phyloP scores from a whole-genome alignment of 345 rosid genomes.

The Erodium maritimum region DNA sequence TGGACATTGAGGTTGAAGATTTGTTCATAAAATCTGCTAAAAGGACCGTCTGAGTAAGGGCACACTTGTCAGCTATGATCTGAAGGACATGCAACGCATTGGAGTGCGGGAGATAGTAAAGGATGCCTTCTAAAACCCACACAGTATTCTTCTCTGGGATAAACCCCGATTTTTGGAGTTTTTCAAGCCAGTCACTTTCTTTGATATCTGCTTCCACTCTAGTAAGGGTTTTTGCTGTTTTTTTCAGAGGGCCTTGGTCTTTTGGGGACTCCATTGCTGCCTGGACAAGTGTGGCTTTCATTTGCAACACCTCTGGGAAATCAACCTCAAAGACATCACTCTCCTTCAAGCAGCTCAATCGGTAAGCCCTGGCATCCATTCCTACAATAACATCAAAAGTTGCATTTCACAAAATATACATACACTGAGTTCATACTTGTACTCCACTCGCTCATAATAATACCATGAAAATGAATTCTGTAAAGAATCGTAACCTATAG shows the following conservation, averaged over 20 bases:
- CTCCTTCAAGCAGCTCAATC: slow-evolving; percentile 57
- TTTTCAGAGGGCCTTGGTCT: slow-evolving; percentile 22
- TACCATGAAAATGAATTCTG: background rate
- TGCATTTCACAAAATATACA: background rate
- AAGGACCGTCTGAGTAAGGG: slow-evolving; percentile 51
- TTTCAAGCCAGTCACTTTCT: slow-evolving; percentile 55
- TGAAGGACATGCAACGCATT: slow-evolving; percentile 85
- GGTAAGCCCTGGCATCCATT: slow-evolving; percentile 90
- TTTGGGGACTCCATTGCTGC: slow-evolving; percentile 45
- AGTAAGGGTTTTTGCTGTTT: slow-evolving; percentile 59
- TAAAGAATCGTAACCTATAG: background rate
- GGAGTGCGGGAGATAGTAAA: slow-evolving; percentile 69
- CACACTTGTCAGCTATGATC: slow-evolving; percentile 61
- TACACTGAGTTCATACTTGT: background rate
- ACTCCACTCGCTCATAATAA: background rate
- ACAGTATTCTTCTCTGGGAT: slow-evolving; percentile 53
- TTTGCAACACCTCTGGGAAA: slow-evolving; percentile 60
- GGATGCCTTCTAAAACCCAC: slow-evolving; percentile 92
- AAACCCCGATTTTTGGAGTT: slow-evolving; percentile 68
- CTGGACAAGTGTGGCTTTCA: slow-evolving; percentile 47
- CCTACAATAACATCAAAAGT: slow-evolving; percentile 23
- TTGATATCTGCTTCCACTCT: slow-evolving; percentile 73
- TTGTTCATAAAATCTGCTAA: slow-evolving; percentile 95
- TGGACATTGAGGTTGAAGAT: slow-evolving; percentile 56
- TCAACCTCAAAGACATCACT: slow-evolving; percentile 76